These are phyloP conservation scores for Suhomyces pyralidae DNA, from an alignment of 805 yeast species.

Conservation along the genomic window DNA sequence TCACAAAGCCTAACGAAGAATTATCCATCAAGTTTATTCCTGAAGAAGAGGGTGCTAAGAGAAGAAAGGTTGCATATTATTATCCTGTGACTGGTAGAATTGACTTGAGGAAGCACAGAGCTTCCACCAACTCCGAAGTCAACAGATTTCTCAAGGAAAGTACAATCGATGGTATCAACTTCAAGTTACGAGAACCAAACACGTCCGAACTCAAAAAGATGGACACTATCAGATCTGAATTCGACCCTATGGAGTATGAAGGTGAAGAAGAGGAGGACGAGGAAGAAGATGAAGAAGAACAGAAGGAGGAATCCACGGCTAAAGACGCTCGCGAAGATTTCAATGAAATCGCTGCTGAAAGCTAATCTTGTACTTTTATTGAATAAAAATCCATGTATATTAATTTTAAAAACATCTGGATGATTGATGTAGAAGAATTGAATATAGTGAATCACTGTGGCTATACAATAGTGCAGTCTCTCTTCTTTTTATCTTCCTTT, in stretches of 20 bases:
- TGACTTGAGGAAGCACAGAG: conserved; percentile 82
- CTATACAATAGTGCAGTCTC: conserved; percentile 22
- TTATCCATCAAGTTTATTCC: conserved; percentile 58
- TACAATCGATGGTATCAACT: conserved; percentile 59
- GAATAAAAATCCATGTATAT: background rate
- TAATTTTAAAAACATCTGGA: background rate
- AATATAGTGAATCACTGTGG: background rate
- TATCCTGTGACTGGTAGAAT: conserved; percentile 75
- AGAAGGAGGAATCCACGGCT: conserved; percentile 25
- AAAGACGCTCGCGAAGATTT: conserved; percentile 15
- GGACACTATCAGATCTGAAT: conserved; percentile 65
- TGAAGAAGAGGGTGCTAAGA: conserved; percentile 28
- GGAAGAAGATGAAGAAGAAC: conserved; percentile 36
- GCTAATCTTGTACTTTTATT: background rate
- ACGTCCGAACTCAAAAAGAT: conserved; percentile 64
- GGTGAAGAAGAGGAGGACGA: conserved; percentile 55
- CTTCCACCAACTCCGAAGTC: conserved; percentile 53
- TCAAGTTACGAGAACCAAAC: conserved; percentile 68
- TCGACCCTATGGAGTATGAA: conserved; percentile 76
- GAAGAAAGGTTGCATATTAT: conserved; percentile 60
- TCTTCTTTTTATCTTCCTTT: conserved; percentile 11
- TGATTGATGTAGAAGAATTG: background rate
- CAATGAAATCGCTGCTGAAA: conserved; percentile 3
- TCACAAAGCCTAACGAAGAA: conserved; percentile 54
- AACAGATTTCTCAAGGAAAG: conserved; percentile 54